Conservation (phyloP, 345 rosid species). For the Bruguiera sexangula region DNA sequence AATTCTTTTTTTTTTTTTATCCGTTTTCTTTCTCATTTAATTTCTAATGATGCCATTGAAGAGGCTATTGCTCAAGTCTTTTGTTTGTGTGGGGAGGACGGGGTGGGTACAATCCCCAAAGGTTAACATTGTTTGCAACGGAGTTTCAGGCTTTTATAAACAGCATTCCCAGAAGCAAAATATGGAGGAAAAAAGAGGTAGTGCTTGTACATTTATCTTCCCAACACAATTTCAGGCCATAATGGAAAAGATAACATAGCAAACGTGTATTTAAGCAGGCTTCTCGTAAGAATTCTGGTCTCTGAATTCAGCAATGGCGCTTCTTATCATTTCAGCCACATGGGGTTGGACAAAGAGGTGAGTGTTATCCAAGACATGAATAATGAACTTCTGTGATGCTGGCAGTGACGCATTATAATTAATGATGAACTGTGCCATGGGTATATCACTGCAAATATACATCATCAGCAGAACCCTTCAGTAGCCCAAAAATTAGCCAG, state of each 20-base stretch:
- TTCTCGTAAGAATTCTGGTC: slow-evolving; percentile 86
- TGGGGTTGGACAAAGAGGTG: slow-evolving; percentile 80
- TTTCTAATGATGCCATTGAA: no score
- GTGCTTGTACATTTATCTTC: background rate
- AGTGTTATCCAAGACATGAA: slow-evolving; percentile 63
- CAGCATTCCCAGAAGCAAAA: background rate
- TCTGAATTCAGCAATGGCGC: slow-evolving; percentile 71
- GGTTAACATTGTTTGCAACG: no score
- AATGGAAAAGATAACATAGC: background rate
- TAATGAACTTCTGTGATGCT: slow-evolving; percentile 76
- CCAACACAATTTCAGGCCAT: background rate
- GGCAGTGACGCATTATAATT: slow-evolving; percentile 63
- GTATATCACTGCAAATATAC: slow-evolving; percentile 57
- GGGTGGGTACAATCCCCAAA: no score
- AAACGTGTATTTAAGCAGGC: slow-evolving; percentile 38
- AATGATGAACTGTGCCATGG: slow-evolving; percentile 82
- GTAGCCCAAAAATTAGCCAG: background rate
- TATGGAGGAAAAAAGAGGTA: background rate
- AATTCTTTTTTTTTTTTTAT: no score
- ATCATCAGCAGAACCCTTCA: slow-evolving; percentile 4
- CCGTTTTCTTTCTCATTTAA: no score
- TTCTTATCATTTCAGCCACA: slow-evolving; percentile 61
- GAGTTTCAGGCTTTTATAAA: no score
- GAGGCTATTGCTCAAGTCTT: no score
- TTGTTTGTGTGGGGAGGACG: no score